Conservation (phyloP, 1,139 yeast species). For the Candida albicans region DNA sequence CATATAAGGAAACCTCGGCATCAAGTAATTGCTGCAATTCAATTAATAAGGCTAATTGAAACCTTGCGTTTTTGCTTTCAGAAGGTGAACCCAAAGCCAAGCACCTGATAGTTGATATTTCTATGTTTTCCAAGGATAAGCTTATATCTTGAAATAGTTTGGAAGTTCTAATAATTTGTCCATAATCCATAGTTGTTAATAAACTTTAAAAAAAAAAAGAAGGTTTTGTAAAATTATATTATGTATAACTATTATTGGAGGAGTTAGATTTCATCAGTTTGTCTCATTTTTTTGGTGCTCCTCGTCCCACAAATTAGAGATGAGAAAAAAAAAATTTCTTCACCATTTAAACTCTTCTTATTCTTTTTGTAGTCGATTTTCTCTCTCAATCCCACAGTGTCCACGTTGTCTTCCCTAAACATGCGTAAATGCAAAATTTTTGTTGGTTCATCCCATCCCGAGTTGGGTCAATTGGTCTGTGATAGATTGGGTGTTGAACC, state of each 20-base stretch:
- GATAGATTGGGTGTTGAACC: slow-evolving; percentile 89
- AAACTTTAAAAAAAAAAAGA: too few species aligned
- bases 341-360: background rate
- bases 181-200: slow-evolving; percentile 2
- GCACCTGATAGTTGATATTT: slow-evolving; percentile 50
- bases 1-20: slow-evolving; percentile 50
- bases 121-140: slow-evolving; percentile 4
- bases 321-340: slow-evolving; percentile 6
- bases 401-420: slow-evolving; percentile 13
- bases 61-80: slow-evolving; percentile 56
- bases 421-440: slow-evolving; percentile 98
- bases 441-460: slow-evolving; percentile 96
- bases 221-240: too few species aligned
- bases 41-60: slow-evolving; percentile 59
- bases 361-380: background rate
- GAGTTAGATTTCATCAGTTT: background rate
- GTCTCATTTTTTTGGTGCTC: background rate
- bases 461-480: slow-evolving; percentile 86
- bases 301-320: background rate
- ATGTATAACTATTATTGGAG: too few species aligned
- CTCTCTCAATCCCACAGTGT: background rate
- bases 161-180: slow-evolving; percentile 20
- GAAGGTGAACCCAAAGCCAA: slow-evolving; percentile 72
- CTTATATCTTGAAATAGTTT: slow-evolving; percentile 23
- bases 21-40: slow-evolving; percentile 31